phyloP scores from a whole-genome alignment of 1,284 basidiomycete species.

The Microbotryum intermedium region DNA sequence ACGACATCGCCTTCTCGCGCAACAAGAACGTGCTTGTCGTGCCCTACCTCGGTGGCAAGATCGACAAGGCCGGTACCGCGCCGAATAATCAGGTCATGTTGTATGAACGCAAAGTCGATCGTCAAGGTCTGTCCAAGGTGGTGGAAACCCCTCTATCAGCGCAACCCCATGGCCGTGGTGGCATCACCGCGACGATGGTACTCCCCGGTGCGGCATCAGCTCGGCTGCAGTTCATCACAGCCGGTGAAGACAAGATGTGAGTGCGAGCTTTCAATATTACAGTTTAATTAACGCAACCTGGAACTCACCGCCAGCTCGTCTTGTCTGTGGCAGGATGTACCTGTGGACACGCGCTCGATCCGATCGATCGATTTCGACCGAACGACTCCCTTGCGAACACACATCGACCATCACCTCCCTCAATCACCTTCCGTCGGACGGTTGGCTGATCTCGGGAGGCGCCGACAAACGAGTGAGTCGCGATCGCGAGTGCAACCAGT shows the following conservation, averaged over 20 bases:
- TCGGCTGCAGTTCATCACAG: constrained; percentile 20
- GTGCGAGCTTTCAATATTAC: background rate
- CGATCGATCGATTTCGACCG: constrained; percentile 7
- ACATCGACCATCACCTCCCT: constrained; percentile 16
- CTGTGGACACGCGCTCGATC: constrained; percentile 21
- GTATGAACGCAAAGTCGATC: constrained; percentile 5
- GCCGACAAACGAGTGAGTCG: constrained; percentile 19
- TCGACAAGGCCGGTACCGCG: background rate
- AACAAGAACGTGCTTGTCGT: constrained; percentile 21
- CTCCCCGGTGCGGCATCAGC: background rate
- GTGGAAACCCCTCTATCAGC: constrained; percentile 2
- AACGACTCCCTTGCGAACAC: constrained; percentile 9
- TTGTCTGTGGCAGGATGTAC: constrained; percentile 2
- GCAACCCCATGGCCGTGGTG: constrained; percentile 15
- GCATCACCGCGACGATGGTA: constrained; percentile 14
- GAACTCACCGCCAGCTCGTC: background rate
- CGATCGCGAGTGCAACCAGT: background rate
- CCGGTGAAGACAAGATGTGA: constrained; percentile 21
- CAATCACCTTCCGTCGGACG: background rate
- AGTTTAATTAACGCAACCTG: background rate
- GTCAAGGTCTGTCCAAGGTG: background rate
- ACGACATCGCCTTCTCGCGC: constrained; percentile 15
- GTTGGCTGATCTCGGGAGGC: constrained; percentile 14
- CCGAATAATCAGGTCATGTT: constrained; percentile 22
- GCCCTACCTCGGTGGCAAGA: constrained; percentile 11